Percentiles rank a stretch among this genome's conserved stretches.
These are phyloP conservation scores for Aspergillus affinis DNA, from an alignment of 495 filamentous ascomycete species.

Conservation along the genomic window DNA sequence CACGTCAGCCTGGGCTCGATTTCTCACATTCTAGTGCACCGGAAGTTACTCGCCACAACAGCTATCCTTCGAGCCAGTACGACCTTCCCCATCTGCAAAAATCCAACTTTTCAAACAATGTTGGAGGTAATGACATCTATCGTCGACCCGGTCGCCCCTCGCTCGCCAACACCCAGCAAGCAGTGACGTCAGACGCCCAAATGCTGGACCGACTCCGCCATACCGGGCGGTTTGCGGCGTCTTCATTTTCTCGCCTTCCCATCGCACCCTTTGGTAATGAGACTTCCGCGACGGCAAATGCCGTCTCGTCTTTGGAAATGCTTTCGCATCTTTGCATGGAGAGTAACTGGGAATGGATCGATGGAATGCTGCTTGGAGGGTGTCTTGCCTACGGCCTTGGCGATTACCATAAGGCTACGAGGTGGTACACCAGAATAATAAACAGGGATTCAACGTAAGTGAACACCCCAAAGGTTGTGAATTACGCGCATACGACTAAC, in stretches of 20 bases:
- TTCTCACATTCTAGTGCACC: conserved; percentile 32
- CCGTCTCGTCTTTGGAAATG: conserved; percentile 73
- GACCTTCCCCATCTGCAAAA: conserved; percentile 21
- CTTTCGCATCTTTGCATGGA: conserved; percentile 80
- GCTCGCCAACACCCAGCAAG: conserved; percentile 29
- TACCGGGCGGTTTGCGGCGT: conserved; percentile 30
- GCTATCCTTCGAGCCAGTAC: conserved; percentile 42
- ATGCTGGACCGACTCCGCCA: conserved; percentile 32
- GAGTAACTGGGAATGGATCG: conserved; percentile 89
- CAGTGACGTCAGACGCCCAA: conserved; percentile 22
- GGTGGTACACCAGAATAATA: conserved; percentile 87
- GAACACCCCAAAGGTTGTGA: background rate
- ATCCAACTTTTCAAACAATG: background rate
- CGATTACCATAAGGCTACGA: conserved; percentile 78
- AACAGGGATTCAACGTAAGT: conserved; percentile 75
- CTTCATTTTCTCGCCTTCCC: conserved; percentile 37
- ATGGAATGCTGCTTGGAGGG: conserved; percentile 90
- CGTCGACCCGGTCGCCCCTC: conserved; percentile 29
- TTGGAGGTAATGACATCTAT: conserved; percentile 5
- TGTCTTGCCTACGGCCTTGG: conserved; percentile 92
- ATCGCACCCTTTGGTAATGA: conserved; percentile 34
- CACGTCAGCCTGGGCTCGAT: conserved; percentile 51
- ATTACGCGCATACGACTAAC: conserved; percentile 12
- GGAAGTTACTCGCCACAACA: conserved; percentile 41
- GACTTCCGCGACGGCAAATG: conserved; percentile 42